phyloP scores from a whole-genome alignment of 2,329 filamentous ascomycete species.

The Fusarium keratoplasticum region DNA sequence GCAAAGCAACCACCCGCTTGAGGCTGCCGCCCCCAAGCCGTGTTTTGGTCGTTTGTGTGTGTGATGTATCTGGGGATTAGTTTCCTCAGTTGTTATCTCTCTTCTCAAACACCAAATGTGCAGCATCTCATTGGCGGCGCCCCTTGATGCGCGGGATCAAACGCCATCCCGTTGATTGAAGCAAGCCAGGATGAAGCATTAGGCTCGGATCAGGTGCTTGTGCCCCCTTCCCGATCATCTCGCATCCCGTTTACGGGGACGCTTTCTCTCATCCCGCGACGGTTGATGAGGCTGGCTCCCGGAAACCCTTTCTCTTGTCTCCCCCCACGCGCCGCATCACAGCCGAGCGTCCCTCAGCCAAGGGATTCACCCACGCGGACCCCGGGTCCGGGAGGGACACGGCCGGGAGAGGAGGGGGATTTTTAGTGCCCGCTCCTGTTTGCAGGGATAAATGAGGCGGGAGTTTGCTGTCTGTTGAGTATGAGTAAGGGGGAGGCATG shows the following conservation, averaged over 20 bases:
- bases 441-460: conserved; percentile 10
- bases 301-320: neutral
- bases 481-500: conserved; percentile 12
- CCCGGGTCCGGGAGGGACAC: neutral
- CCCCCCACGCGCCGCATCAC: conserved; percentile 15
- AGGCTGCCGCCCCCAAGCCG: conserved; percentile 17
- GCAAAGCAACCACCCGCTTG: conserved; percentile 12
- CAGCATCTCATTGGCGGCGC: conserved; percentile 17
- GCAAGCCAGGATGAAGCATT: conserved; percentile 11
- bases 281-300: neutral
- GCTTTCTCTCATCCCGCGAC: conserved; percentile 13
- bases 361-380: conserved; percentile 30
- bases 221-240: conserved; percentile 32
- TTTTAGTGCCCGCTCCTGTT: conserved; percentile 25
- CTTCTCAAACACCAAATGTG: neutral
- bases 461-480: conserved; percentile 1
- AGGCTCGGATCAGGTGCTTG: conserved; percentile 36
- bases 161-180: conserved; percentile 19
- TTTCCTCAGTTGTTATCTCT: conserved; percentile 34
- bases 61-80: conserved; percentile 1
- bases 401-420: neutral
- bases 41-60: neutral
- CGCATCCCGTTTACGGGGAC: conserved; percentile 21
- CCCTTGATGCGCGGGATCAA: conserved; percentile 3
- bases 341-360: conserved; percentile 17